Conservation (phyloP, 805 yeast species). For the Schwanniomyces vanrijiae region DNA sequence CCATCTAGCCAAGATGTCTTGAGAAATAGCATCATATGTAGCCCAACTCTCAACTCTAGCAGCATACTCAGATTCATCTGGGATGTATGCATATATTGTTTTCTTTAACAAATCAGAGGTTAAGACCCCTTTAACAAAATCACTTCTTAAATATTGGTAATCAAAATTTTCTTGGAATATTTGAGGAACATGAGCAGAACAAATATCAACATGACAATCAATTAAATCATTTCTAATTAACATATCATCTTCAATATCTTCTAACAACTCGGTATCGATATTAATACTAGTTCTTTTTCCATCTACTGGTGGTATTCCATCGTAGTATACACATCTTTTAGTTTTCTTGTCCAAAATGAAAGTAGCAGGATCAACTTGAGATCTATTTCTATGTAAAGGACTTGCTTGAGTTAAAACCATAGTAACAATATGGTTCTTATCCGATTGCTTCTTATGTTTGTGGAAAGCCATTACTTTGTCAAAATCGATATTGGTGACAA, state of each 20-base stretch:
- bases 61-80: constrained; percentile 75
- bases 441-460: constrained; percentile 64
- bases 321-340: constrained; percentile 80
- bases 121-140: constrained; percentile 87
- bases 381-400: constrained; percentile 81
- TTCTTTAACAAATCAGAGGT: constrained; percentile 89
- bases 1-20: constrained; percentile 89
- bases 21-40: constrained; percentile 87
- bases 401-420: constrained; percentile 89
- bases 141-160: constrained; percentile 81
- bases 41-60: constrained; percentile 95
- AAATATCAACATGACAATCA: constrained; percentile 95
- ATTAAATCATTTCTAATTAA: constrained; percentile 87
- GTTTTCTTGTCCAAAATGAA: constrained; percentile 76
- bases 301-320: constrained; percentile 62
- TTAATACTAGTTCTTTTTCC: constrained; percentile 42
- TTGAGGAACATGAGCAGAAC: constrained; percentile 92
- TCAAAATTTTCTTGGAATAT: constrained; percentile 96
- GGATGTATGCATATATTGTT: constrained; percentile 83
- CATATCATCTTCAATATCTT: constrained; percentile 68
- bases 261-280: constrained; percentile 82
- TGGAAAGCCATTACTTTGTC: constrained; percentile 72
- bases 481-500: constrained; percentile 88
- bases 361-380: constrained; percentile 78
- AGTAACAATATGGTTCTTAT: constrained; percentile 90